Conservation (phyloP, 78 protist genomes). For the Monocercomonoides exilis region DNA sequence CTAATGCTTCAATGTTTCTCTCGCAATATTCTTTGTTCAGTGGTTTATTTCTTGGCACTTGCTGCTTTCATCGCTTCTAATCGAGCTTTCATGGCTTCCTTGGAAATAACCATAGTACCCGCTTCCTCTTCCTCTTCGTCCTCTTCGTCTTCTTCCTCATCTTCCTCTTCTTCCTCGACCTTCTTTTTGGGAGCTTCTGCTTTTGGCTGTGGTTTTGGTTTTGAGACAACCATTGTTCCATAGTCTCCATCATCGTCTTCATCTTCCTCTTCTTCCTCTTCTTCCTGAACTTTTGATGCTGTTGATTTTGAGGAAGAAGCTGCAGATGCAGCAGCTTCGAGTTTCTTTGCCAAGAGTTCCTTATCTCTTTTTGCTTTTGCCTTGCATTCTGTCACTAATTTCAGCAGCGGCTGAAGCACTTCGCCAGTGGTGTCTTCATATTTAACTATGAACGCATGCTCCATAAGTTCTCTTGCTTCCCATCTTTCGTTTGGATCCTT, state of each 20-base stretch:
- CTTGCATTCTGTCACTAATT: constrained; percentile 11
- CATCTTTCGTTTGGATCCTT: constrained; percentile 47
- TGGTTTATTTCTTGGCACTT: constrained; percentile 12
- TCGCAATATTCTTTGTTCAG: constrained; percentile 84
- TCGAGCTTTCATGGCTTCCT: constrained; percentile 8
- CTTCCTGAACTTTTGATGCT: not conserved
- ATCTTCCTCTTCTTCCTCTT: not conserved
- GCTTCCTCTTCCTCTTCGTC: constrained; percentile 10
- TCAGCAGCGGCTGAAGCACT: constrained; percentile 61
- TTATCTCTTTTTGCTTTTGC: not conserved
- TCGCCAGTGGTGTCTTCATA: not conserved
- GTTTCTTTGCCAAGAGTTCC: not conserved
- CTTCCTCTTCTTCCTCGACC: constrained; percentile 9
- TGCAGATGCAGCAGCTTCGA: not conserved
- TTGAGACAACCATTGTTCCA: constrained; percentile 12
- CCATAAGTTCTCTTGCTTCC: not conserved
- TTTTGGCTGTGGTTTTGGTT: not conserved
- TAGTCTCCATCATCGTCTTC: constrained; percentile 8
- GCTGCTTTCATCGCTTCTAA: not conserved
- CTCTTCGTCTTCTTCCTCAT: constrained; percentile 17
- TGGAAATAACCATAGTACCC: not conserved
- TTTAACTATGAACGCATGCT: not conserved
- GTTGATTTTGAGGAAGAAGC: not conserved
- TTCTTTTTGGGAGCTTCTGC: constrained; percentile 5
- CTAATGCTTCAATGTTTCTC: too few relatives aligned